These are phyloP conservation scores for Pseudogymnoascus sp. DNA, from an alignment of 2,329 filamentous ascomycete species.

Conservation along the genomic window DNA sequence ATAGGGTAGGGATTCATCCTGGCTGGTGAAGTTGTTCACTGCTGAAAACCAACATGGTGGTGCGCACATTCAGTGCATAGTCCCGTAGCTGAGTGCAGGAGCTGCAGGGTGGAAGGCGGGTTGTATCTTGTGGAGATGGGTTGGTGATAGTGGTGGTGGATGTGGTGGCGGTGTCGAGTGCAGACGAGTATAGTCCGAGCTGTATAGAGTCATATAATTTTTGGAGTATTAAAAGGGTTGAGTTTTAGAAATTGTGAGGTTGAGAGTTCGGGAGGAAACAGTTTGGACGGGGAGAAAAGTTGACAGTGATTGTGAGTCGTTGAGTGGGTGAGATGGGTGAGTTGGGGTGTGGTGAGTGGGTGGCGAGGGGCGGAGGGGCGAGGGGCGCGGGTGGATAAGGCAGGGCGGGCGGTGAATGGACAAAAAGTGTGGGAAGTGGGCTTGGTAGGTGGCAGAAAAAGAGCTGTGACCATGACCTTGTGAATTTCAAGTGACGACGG, in stretches of 20 bases:
- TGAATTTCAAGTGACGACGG: not conserved
- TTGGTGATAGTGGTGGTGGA: not conserved
- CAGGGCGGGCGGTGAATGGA: conserved; percentile 4
- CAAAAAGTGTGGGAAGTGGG: not conserved
- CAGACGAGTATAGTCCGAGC: not conserved
- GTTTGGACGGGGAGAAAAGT: not conserved
- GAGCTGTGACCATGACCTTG: not conserved
- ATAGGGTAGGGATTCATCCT: conserved; percentile 20
- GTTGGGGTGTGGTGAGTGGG: not conserved
- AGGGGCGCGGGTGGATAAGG: conserved; percentile 4
- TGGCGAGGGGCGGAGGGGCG: not conserved
- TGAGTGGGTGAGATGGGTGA: not conserved
- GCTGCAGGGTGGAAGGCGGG: not conserved
- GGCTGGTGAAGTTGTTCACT: conserved; percentile 9
- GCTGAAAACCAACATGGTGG: conserved; percentile 7
- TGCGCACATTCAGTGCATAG: conserved; percentile 6
- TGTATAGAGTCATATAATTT: too few species aligned
- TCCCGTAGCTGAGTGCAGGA: not conserved
- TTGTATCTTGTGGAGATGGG: not conserved
- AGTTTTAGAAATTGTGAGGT: not conserved
- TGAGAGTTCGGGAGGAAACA: not conserved
- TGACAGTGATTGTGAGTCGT: not conserved
- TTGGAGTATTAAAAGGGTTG: not conserved
- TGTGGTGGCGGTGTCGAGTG: not conserved
- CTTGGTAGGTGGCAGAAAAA: not conserved